Base-by-base conservation (phyloP, 495 filamentous ascomycete genomes). In the Rostrohypoxylon terebratum region DNA sequence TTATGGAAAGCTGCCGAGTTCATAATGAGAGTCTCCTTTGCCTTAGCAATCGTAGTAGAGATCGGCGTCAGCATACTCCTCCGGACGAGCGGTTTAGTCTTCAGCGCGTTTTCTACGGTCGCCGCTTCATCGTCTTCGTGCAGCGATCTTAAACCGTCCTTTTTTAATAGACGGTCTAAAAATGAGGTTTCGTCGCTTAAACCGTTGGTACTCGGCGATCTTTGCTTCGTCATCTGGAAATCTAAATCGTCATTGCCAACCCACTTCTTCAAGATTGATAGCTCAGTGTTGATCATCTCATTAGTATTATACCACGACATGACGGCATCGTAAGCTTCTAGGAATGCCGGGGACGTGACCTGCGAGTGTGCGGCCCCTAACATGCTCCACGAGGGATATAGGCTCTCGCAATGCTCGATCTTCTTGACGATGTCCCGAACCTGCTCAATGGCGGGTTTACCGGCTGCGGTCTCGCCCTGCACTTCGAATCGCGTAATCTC, bases 281-380 rank as follows among this genome's bases (percentile, higher is more conserved):
- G 85, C 77, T 98, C 92, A 3, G 93, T 98, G 77, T 94, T 97
- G 83, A 99, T 98, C 73, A 98, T 90, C 76, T 94, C 89, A n/a
- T 95, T 98, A 45, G 94, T 97, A 78, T 98, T 98, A 80, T 97
- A 91, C 96, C 96, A 99, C 0, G 96, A 89, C 63, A 97, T 90
- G 61, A 99, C 88, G 33, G 96, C 90, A 68, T 95, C 93, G 73
- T 91, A 94, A 42, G 92, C 94, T 48, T 93, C 88, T 54, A 85
- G 82, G 77, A 93, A 98, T 23, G 90, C 86, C 4, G 87, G 83
- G 6, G 94, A 96, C 8, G 87, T 90, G 20, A 90, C 89, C 45
- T 90, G 83, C 13, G 92, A 90, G 72, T 97, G 89, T 13, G 89
- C 91, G 14, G 76, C 74, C 71, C 91, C 89, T 72, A 99, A 86